Evolutionary conservation across 1,139 yeast genomes (phyloP), one percentile per base, ranked within the genome.

Genomic region (Entelexis sorbosivorans): DNA sequence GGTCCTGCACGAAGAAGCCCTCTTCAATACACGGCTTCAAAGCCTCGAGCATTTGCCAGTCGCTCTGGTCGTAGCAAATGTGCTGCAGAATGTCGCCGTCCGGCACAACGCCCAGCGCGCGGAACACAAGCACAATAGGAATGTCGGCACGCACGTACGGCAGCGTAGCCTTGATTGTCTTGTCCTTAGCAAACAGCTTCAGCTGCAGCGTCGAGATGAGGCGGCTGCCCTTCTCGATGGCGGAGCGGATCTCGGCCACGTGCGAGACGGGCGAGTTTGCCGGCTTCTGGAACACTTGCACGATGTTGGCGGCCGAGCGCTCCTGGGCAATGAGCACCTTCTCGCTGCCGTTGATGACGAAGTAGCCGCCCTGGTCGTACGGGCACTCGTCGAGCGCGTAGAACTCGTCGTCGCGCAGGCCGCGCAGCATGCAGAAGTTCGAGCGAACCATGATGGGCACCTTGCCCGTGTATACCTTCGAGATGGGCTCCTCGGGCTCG

Each of bases 1-100:
- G 82, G 66, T 93, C 97, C 71, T 93, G 98, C 57, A 93, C 89
- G 48, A 91, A 94, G 68, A 91, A 93, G 53, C 96, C 98, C 73
- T 93, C 98, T 69, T 93, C 99, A 57, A 93, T 95, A 77, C 98
- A 91, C 5, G 99, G 98, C 67, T 91, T 93, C 65, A 93, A 76
- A 94, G 91, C 87, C 71, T 93, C 99, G 69, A 91, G 77, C 98
- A 93, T 93, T 71, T 91, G 98, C 96, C 97, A 89, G 72, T 91
- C 99, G 61, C 83, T 85, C 53, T 89, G 89, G 69, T 91, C 99
- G 67, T 89, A 93, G 72, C 98, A 93, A 54, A 91, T 91, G 68
- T 91, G 98, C 69, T 91, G 97, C 62, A 93, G 74, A 63, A 91
- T 93, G 72, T 93, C 99, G 67, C 98, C 97, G 73, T 91, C 99